phyloP scores from a whole-genome alignment of 768 basidiomycete genomes.

The Tricholoma saponaceum region DNA sequence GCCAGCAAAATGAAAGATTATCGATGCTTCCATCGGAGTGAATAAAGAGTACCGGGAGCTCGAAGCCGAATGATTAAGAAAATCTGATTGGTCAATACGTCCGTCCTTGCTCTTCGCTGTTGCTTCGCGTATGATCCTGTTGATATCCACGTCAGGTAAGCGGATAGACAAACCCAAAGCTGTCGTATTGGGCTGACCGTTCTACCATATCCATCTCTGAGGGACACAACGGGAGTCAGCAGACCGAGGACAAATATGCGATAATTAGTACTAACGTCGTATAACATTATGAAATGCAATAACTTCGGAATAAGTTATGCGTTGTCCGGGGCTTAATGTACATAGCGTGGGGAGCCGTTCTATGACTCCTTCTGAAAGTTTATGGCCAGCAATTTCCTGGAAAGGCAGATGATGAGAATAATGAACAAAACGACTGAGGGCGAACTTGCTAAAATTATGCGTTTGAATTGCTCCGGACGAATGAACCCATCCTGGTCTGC shows the following conservation, averaged over 20 bases:
- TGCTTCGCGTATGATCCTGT: constrained; percentile 84
- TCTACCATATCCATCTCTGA: constrained; percentile 97
- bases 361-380: constrained; percentile 90
- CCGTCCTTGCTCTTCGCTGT: constrained; percentile 91
- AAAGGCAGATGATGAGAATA: constrained; percentile 2
- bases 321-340: constrained; percentile 81
- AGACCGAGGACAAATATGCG: not conserved
- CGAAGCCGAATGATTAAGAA: constrained; percentile 82
- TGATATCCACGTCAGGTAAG: constrained; percentile 5
- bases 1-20: constrained; percentile 96
- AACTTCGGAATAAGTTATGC: constrained; percentile 95
- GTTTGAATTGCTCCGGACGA: constrained; percentile 88
- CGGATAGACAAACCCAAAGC: not conserved
- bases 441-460: constrained; percentile 79
- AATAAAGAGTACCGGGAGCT: constrained; percentile 92
- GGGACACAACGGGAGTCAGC: not conserved
- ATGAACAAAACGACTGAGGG: not conserved
- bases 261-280: constrained; percentile 56
- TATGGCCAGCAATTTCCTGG: constrained; percentile 95
- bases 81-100: constrained; percentile 93
- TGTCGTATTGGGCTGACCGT: constrained; percentile 40
- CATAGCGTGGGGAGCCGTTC: constrained; percentile 91
- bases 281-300: constrained; percentile 97
- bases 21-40: constrained; percentile 97
- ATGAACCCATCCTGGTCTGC: constrained; percentile 92